Evolutionary conservation across 2,329 filamentous ascomycete species (phyloP), one percentile per base, ranked within the genome.

Genomic region (Diplodia corticola): DNA sequence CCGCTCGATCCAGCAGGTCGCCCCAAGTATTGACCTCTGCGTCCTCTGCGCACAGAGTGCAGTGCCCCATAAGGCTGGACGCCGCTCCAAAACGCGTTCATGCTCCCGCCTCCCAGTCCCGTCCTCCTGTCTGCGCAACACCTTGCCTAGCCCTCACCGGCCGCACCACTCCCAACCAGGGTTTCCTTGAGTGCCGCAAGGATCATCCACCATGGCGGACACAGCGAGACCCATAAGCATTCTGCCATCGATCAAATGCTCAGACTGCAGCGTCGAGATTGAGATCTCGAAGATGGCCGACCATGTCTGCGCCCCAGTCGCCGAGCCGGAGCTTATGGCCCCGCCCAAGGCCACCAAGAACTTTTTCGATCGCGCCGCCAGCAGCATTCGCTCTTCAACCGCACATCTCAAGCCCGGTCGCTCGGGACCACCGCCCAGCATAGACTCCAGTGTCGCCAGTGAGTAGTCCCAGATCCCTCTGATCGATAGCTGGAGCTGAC

Each of bases 251-350:
- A 78, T 79, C 68, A 79, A 79, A 70, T 79, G 77, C 69, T 78
- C 76, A 26, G 75, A 72, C 55, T 78, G 77, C 69, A 73, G 73
- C 51, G 72, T 73, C 64, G 87, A 93, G 73, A 91, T 97, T 67
- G 89, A 93, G 74, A 95, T 97, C 71, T 89, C 90, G 48, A 82
- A 89, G 77, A 91, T 97, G 89, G 92, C 91, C 68, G 92, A 96
- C 69, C 93, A 97, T 81, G 77, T 91, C 68, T 97, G 93, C 77
- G 33, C 35, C 5, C 22, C 53, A 54, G 53, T 37, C 4, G 50
- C 53, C 2, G 40, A 46, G 33, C 54, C 40, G 5, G 67, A 51
- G 67, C 49, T 61, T 44, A 20, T 40, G 5, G 53, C 53, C 2
- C 53, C 53, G 10, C 69, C 69, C 54, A 50, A 65, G 30, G 69